Percentiles rank a stretch among this genome's conserved stretches.
Evolutionary conservation across 2,329 filamentous ascomycete species (phyloP).

Genomic region (Sporothrix phasma): DNA sequence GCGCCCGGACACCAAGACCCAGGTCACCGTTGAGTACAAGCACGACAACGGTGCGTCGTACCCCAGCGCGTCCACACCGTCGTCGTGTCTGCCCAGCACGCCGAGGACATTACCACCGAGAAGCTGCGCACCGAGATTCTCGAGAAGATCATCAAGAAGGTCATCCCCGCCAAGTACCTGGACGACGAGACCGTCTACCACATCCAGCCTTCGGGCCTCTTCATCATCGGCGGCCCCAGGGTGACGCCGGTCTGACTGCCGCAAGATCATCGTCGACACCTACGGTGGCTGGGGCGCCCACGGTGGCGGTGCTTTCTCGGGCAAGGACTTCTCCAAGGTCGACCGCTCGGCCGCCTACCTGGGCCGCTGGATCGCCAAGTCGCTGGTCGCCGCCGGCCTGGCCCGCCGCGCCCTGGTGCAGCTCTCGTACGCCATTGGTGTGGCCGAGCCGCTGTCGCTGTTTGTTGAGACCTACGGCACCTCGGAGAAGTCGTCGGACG

Average conservation of each 20-base stretch:
- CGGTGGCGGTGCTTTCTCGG: constrained; percentile 99
- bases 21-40: constrained; percentile 98
- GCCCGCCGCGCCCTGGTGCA: constrained; percentile 90
- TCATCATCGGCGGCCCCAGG: constrained; percentile 98
- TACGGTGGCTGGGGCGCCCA: constrained; percentile 99
- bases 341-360: constrained; percentile 97
- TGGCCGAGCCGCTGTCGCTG: constrained; percentile 93
- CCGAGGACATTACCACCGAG: constrained; percentile 78
- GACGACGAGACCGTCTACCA: constrained; percentile 94
- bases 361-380: constrained; percentile 98
- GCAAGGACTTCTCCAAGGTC: constrained; percentile 99
- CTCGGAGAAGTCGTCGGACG: constrained; percentile 75
- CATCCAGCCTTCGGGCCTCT: constrained; percentile 94
- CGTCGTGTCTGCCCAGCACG: constrained; percentile 93
- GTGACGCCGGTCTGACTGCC: constrained; percentile 95
- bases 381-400: constrained; percentile 78
- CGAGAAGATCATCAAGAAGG: constrained; percentile 94
- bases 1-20: constrained; percentile 97
- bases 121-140: constrained; percentile 86
- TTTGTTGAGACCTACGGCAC: constrained; percentile 98
- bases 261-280: constrained; percentile 99
- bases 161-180: constrained; percentile 85
- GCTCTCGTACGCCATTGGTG: constrained; percentile 98
- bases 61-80: constrained; percentile 92
- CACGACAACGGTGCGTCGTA: constrained; percentile 87